Conservation (phyloP, 345 rosid genomes). For the Bruguiera gymnorhiza region DNA sequence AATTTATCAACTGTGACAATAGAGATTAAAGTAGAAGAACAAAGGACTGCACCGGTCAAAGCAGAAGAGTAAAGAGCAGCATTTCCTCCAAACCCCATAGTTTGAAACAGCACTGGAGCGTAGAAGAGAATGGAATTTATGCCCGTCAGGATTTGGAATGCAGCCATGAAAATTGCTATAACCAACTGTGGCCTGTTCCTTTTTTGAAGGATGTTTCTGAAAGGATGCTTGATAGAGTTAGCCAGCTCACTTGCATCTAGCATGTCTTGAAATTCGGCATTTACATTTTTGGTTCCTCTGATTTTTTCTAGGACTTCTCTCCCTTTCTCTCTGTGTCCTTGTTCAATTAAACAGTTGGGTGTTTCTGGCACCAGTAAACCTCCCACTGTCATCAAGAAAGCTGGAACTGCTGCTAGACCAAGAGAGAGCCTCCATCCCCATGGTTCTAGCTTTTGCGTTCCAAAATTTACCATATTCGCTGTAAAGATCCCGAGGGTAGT, state of each 20-base stretch:
- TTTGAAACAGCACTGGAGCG: constrained; percentile 85
- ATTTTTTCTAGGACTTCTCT: constrained; percentile 60
- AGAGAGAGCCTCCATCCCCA: constrained; percentile 99
- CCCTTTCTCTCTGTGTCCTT: constrained; percentile 56
- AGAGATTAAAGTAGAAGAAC: constrained; percentile 72
- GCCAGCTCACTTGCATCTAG: constrained; percentile 85
- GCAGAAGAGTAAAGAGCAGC: constrained; percentile 93
- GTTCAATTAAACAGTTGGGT: constrained; percentile 84
- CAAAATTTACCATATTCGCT: constrained; percentile 87
- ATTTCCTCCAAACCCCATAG: constrained; percentile 79
- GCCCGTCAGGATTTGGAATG: constrained; percentile 90
- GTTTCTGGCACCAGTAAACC: constrained; percentile 77
- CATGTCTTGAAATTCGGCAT: constrained; percentile 84
- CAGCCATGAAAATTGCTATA: constrained; percentile 78
- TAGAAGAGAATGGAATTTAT: constrained; percentile 91
- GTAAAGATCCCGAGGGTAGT: constrained; percentile 82
- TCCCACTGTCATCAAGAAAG: constrained; percentile 75
- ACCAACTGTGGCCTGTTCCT: constrained; percentile 78
- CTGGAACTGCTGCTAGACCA: constrained; percentile 83
- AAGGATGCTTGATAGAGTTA: constrained; percentile 78
- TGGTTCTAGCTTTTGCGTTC: constrained; percentile 71
- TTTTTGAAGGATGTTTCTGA: constrained; percentile 67
- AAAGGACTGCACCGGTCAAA: constrained; percentile 87
- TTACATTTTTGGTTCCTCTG: constrained; percentile 65
- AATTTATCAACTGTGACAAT: constrained; percentile 68